Conservation (phyloP, 2,329 filamentous ascomycete species). For the Coniella lustricola region DNA sequence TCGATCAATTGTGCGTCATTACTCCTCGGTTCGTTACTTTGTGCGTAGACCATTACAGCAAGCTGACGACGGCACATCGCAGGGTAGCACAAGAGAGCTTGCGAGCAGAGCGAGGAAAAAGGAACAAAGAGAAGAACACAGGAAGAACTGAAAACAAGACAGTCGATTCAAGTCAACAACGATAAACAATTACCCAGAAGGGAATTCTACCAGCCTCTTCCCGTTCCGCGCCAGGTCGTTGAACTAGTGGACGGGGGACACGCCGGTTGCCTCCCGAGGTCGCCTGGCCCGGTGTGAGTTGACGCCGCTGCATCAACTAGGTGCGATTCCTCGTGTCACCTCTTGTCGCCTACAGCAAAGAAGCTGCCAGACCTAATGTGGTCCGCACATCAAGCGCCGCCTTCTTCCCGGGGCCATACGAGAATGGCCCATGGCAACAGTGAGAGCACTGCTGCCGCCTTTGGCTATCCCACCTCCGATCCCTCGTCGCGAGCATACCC, state of each 20-base stretch:
- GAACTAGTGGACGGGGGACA: conserved; percentile 15
- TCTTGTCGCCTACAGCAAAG: not conserved
- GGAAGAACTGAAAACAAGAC: conserved; percentile 5
- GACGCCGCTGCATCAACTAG: no score
- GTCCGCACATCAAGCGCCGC: conserved; percentile 9
- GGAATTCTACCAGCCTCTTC: conserved; percentile 1
- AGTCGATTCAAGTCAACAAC: not conserved
- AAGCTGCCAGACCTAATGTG: conserved; percentile 12
- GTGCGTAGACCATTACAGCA: no score
- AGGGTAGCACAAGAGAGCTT: no score
- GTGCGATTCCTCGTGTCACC: not conserved
- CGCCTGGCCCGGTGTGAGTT: conserved; percentile 11
- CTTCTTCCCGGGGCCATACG: conserved; percentile 9
- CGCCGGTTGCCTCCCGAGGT: conserved; percentile 6
- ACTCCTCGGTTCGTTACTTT: no score
- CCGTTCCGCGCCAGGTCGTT: conserved; percentile 12
- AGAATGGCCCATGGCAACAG: conserved; percentile 13
- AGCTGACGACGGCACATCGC: no score
- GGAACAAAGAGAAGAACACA: conserved; percentile 5
- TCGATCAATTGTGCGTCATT: no score
- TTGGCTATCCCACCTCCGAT: conserved; percentile 2
- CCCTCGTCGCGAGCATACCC: conserved; percentile 7
- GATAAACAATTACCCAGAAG: not conserved
- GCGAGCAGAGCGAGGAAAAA: no score
- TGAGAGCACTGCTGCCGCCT: conserved; percentile 8